These are phyloP conservation scores for Fusarium stilboides DNA, from an alignment of 2,329 filamentous ascomycete species.

Conservation along the genomic window DNA sequence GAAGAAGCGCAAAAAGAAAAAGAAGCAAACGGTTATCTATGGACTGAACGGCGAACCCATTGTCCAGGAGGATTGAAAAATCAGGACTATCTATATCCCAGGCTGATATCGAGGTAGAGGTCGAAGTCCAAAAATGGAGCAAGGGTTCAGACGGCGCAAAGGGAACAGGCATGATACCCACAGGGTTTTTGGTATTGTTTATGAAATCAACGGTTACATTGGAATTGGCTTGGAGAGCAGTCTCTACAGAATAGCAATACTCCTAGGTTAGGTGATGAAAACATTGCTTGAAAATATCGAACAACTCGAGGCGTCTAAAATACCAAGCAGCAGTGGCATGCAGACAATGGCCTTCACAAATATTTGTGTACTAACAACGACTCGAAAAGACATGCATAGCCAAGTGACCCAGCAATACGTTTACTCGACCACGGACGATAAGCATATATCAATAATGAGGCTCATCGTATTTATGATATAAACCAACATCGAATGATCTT, in stretches of 20 bases:
- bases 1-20: slow-evolving; percentile 56
- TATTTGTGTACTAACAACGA: background rate
- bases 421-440: no score
- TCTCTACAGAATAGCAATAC: slow-evolving; percentile 36
- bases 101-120: slow-evolving; percentile 11
- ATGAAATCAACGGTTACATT: slow-evolving; percentile 18
- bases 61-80: slow-evolving; percentile 40
- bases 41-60: slow-evolving; percentile 58
- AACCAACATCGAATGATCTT: no score
- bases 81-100: slow-evolving; percentile 11
- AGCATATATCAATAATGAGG: no score
- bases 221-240: slow-evolving; percentile 31
- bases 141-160: slow-evolving; percentile 41
- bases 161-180: slow-evolving; percentile 48
- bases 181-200: slow-evolving; percentile 46
- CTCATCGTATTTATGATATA: no score
- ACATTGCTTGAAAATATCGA: background rate
- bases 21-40: slow-evolving; percentile 55
- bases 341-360: background rate
- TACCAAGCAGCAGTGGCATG: background rate
- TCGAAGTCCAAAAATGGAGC: slow-evolving; percentile 25
- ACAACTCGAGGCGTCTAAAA: background rate
- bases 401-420: no score
- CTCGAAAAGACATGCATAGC: background rate
- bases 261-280: slow-evolving; percentile 9